Percentiles rank a stretch among this genome's conserved stretches.
Conservation (phyloP, 176 grass and related monocot genomes). For the Alopecurus myosuroides region DNA sequence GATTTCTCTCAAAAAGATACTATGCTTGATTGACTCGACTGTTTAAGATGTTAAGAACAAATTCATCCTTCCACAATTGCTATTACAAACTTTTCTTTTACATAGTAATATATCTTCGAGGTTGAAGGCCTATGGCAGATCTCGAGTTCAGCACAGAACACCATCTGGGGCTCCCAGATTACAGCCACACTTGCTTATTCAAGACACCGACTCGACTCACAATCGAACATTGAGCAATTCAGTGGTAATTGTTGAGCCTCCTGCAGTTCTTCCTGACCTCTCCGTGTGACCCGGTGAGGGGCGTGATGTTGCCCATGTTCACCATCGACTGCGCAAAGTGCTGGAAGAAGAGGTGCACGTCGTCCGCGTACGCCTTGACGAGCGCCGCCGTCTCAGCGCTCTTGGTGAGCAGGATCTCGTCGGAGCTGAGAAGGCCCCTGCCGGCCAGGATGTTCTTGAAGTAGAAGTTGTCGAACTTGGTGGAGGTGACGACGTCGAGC, state of each 20-base stretch:
- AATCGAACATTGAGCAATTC: background rate
- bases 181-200: slow-evolving; percentile 31
- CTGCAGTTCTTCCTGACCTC: slow-evolving; percentile 47
- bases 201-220: slow-evolving; percentile 13
- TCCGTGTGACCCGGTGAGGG: background rate
- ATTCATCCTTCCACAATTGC: background rate
- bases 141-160: background rate
- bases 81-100: background rate
- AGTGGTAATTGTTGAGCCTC: slow-evolving; percentile 28
- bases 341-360: slow-evolving; percentile 18
- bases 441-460: slow-evolving; percentile 43
- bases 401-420: slow-evolving; percentile 39
- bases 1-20: no score
- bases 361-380: slow-evolving; percentile 17
- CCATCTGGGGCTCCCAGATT: background rate
- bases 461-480: slow-evolving; percentile 51
- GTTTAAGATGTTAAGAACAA: no score
- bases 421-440: slow-evolving; percentile 41
- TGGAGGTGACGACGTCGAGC: slow-evolving; percentile 32
- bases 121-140: background rate
- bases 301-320: slow-evolving; percentile 47
- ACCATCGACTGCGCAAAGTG: slow-evolving; percentile 47
- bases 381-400: slow-evolving; percentile 12
- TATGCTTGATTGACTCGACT: no score
- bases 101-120: background rate